These are phyloP conservation scores for Neltuma alba DNA, from an alignment of 306 rosid genomes.

Conservation along the genomic window DNA sequence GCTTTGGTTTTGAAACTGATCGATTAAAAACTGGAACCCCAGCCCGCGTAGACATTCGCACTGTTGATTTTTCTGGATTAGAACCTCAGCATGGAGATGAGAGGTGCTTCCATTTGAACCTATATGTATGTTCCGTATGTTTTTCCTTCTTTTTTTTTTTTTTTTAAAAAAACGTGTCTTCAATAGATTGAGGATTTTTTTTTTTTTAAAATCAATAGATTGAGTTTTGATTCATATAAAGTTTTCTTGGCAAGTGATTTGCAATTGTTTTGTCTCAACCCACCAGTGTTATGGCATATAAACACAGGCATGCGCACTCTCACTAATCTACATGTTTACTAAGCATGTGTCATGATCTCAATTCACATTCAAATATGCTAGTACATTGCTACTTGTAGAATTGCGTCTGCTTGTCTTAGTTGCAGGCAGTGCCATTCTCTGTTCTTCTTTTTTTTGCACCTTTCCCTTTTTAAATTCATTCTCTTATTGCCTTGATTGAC, in stretches of 20 bases:
- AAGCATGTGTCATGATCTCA: conserved; percentile 26
- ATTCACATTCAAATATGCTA: conserved; percentile 17
- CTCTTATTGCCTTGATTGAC: conserved; percentile 17
- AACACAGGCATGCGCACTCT: not conserved
- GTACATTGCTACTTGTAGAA: conserved; percentile 33
- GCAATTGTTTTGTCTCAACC: conserved; percentile 30
- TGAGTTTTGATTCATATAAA: conserved; percentile 33
- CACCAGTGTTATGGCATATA: conserved; percentile 17
- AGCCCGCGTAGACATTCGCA: conserved; percentile 88
- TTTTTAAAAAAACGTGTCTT: conserved; percentile 57
- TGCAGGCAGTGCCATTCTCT: conserved; percentile 14
- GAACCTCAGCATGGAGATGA: conserved; percentile 96
- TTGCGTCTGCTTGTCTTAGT: conserved; percentile 18
- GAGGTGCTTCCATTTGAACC: conserved; percentile 82
- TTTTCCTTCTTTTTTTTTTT: too few relatives aligned
- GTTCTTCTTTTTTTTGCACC: not conserved
- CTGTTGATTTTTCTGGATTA: conserved; percentile 78
- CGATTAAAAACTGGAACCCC: conserved; percentile 97
- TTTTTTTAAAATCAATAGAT: conserved; percentile 52
- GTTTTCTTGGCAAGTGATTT: conserved; percentile 38
- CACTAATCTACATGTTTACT: not conserved
- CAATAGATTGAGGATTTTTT: conserved; percentile 50
- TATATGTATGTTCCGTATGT: conserved; percentile 57
- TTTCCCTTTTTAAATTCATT: conserved; percentile 1
- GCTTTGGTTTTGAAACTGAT: conserved; percentile 88